Evolutionary conservation across 2,329 filamentous ascomycete species (phyloP), one percentile per base, ranked within the genome.

Genomic region (Beauveria medogensis): DNA sequence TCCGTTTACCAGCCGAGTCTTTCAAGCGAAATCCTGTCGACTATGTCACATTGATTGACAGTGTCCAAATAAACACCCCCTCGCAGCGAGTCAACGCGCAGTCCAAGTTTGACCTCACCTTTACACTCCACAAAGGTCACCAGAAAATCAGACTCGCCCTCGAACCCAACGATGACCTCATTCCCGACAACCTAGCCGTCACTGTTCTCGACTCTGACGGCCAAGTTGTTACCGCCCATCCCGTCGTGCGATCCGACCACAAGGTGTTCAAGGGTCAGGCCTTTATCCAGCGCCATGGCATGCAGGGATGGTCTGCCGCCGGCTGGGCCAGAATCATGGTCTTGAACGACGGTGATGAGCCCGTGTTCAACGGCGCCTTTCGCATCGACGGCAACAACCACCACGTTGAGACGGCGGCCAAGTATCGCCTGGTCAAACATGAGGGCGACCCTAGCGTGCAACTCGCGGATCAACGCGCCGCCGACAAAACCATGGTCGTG

Each of bases 361-460:
- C 94, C 24, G 74, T 96, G 34, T 99, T 99, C 67, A 91, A 97
- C 73, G 94, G 94, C 58, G 88, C 89, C 3, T 97, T 97, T 72
- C 86, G 88, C 40, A 76, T 97, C 43, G 78, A 89, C 69, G 85
- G 89, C 60, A 86, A 96, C 70, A 86, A 92, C 67, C 92, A 99
- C 74, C 91, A 97, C 72, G 80, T 99, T 56, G 89, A 95, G 69
- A 85, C 91, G 30, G 83, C 83, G 64, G 82, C 82, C 30, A 88
- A 86, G 64, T 99, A 94, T 70, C 80, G 84, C 70, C 80, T 84
- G 65, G 92, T 90, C 51, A 88, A 84, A 69, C 84, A 91, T 63
- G 72, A 77, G 24, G 77, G 86, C 50, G 94, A 99, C 71, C 90
- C 92, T 2, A 77, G 82, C 28, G 72, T 90, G 8, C 75, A 82